Evolutionary conservation across 1,284 basidiomycete species (phyloP).

Genomic region (Pseudozyma sp.): DNA sequence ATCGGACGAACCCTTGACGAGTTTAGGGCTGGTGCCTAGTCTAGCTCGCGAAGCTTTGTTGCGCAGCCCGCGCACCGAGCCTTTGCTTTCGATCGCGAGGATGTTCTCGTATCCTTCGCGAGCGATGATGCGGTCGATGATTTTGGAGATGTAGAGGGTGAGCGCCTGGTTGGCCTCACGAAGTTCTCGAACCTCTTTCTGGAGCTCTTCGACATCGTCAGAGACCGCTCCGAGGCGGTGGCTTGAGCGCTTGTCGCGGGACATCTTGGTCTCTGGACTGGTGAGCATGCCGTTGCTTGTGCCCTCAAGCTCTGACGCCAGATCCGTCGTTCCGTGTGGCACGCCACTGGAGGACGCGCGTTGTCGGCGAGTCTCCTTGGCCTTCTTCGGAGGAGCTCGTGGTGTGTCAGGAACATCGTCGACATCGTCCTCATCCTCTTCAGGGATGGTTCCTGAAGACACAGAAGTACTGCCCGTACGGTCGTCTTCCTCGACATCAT

Average conservation of each 20-base stretch:
- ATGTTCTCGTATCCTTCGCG: slow-evolving; percentile 94
- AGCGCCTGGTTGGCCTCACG: slow-evolving; percentile 95
- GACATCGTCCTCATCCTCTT: slow-evolving; percentile 53
- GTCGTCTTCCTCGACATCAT: slow-evolving; percentile 27
- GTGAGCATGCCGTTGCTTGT: slow-evolving; percentile 73
- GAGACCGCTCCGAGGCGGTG: slow-evolving; percentile 51
- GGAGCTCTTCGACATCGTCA: slow-evolving; percentile 44
- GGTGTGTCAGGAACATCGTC: slow-evolving; percentile 61
- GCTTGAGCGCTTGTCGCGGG: slow-evolving; percentile 53
- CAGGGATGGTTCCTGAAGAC: slow-evolving; percentile 33
- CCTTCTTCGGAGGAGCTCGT: slow-evolving; percentile 20
- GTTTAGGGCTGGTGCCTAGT: slow-evolving; percentile 9
- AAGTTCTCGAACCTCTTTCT: slow-evolving; percentile 85
- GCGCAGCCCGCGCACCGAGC: slow-evolving; percentile 55
- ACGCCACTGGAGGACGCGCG: slow-evolving; percentile 11
- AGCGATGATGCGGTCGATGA: slow-evolving; percentile 92
- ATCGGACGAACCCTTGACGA: slow-evolving; percentile 2
- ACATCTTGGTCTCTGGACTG: slow-evolving; percentile 23
- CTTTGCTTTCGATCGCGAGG: slow-evolving; percentile 80
- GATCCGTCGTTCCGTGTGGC: slow-evolving; percentile 17
- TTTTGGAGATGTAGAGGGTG: slow-evolving; percentile 92
- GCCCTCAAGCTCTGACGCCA: slow-evolving; percentile 83
- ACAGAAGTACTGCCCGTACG: slow-evolving; percentile 17
- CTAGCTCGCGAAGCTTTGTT: slow-evolving; percentile 35
- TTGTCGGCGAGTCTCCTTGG: slow-evolving; percentile 23